Evolutionary conservation across 1,139 yeast genomes (phyloP).

Genomic region (Debaryomycetaceae sp.): DNA sequence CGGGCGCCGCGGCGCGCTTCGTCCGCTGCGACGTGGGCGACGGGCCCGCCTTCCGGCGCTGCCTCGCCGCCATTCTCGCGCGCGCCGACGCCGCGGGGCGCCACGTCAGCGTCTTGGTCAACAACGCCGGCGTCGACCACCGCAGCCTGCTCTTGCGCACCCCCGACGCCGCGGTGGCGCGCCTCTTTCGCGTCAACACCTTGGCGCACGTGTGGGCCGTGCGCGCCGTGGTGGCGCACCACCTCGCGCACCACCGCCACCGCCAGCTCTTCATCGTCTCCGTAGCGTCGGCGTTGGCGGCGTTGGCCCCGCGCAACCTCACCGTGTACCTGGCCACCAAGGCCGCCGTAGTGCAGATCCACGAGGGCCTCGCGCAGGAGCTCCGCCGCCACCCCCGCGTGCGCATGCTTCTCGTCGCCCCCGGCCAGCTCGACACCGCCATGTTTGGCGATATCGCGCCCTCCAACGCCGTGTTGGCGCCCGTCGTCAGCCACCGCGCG

Average conservation of each 20-base stretch:
- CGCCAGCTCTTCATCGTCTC: constrained; percentile 50
- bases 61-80: constrained; percentile 20
- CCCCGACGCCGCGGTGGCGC: constrained; percentile 22
- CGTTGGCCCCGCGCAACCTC: constrained; percentile 64
- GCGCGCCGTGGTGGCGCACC: constrained; percentile 35
- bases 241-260: constrained; percentile 13
- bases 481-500: constrained; percentile 41
- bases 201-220: constrained; percentile 52
- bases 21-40: constrained; percentile 49
- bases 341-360: constrained; percentile 55
- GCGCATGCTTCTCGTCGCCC: constrained; percentile 48
- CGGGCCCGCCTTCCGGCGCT: constrained; percentile 20
- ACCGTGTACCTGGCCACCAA: constrained; percentile 65
- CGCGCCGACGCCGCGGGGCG: constrained; percentile 25
- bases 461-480: constrained; percentile 60
- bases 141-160: constrained; percentile 37
- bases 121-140: constrained; percentile 74
- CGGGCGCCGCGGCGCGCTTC: background rate
- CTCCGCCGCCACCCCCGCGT: constrained; percentile 22
- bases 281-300: constrained; percentile 67
- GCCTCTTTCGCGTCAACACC: constrained; percentile 51
- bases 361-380: constrained; percentile 58
- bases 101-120: constrained; percentile 51
- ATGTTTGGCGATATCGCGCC: constrained; percentile 64
- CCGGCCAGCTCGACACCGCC: constrained; percentile 63